A percentile compares a stretch with the other conserved stretches of the same genome.
phyloP scores from a whole-genome alignment of 2,329 filamentous ascomycete species.

The Trichoderma citrinoviride region DNA sequence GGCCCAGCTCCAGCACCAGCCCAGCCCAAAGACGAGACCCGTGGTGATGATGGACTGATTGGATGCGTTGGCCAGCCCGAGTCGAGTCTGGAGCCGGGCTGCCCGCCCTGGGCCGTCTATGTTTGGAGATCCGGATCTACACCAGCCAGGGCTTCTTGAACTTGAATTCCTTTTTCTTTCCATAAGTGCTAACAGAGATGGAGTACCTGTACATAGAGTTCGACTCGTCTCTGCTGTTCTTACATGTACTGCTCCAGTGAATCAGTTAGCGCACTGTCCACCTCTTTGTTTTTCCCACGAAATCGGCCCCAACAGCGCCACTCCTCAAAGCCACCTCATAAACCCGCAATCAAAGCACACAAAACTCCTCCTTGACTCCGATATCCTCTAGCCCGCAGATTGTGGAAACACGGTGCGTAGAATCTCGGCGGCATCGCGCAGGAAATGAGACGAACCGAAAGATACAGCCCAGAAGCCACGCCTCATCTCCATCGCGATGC shows the following conservation, averaged over 20 bases:
- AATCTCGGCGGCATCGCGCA: background rate
- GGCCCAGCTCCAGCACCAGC: slow-evolving; percentile 4
- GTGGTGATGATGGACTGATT: slow-evolving; percentile 25
- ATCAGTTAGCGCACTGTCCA: too few relatives aligned
- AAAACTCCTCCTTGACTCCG: too few relatives aligned
- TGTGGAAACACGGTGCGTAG: background rate
- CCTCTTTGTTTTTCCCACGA: too few relatives aligned
- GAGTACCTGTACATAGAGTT: too few relatives aligned
- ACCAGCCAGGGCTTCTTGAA: background rate
- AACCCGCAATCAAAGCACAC: background rate
- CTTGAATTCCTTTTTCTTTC: background rate
- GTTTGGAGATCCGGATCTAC: slow-evolving; percentile 18
- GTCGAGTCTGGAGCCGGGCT: slow-evolving; percentile 21
- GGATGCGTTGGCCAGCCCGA: slow-evolving; percentile 22
- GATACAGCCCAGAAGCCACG: background rate
- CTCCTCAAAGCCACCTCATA: background rate
- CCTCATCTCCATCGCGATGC: background rate
- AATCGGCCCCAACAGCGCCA: background rate
- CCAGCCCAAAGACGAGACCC: slow-evolving; percentile 5
- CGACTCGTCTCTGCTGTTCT: background rate
- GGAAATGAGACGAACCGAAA: too few relatives aligned
- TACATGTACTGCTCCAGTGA: too few relatives aligned
- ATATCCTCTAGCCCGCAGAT: background rate
- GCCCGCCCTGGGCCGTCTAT: slow-evolving; percentile 14
- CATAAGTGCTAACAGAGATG: too few relatives aligned